A percentile compares a stretch with the other conserved stretches of the same genome.
phyloP scores from a whole-genome alignment of 2,329 filamentous ascomycete genomes.

The Xylaria sp. region DNA sequence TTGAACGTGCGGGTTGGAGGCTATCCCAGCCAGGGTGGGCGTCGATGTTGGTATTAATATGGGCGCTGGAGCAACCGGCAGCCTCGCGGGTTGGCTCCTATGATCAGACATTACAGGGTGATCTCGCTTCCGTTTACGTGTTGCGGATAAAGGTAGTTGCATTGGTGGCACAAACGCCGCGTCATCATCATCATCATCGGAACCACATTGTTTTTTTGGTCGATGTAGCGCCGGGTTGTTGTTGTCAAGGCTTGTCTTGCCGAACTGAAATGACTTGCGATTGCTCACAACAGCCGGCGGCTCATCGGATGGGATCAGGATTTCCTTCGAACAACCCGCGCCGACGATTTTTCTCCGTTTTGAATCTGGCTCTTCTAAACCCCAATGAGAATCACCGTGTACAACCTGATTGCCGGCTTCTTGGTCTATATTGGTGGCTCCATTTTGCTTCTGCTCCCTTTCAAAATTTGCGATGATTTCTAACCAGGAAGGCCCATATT shows the following conservation, averaged over 20 bases:
- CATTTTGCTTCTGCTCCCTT: constrained; percentile 13
- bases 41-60: neutral
- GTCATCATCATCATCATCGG: constrained; percentile 19
- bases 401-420: neutral
- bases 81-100: neutral
- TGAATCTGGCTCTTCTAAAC: neutral
- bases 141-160: constrained; percentile 7
- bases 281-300: constrained; percentile 1
- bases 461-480: constrained; percentile 32
- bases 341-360: constrained; percentile 20
- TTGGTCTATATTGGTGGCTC: neutral
- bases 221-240: neutral
- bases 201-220: neutral
- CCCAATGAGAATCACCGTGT: no score
- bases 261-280: constrained; percentile 14
- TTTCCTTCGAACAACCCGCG: constrained; percentile 18
- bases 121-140: constrained; percentile 25
- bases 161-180: constrained; percentile 19
- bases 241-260: constrained; percentile 5
- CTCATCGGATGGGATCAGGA: neutral
- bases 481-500: constrained; percentile 30
- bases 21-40: neutral
- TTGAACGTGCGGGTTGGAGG: neutral
- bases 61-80: neutral
- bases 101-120: neutral